Evolutionary conservation across 345 rosid species (phyloP).

Genomic region (Eucalyptus rudis): DNA sequence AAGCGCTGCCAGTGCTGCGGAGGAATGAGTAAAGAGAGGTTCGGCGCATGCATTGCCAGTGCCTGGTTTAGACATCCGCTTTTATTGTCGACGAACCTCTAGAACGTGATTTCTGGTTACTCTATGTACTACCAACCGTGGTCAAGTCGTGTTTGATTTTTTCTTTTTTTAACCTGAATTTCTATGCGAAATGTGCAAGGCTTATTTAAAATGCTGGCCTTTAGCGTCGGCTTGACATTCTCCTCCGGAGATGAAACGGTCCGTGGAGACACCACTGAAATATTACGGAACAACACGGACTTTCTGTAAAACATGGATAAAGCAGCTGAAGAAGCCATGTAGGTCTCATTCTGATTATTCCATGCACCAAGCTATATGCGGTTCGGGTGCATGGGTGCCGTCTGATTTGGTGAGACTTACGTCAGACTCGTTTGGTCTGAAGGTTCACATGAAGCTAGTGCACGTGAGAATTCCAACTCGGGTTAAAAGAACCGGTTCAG

Average conservation of each 20-base stretch:
- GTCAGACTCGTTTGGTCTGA: not conserved
- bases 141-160: not conserved
- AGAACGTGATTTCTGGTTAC: not conserved
- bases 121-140: not conserved
- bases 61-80: not conserved
- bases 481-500: not conserved
- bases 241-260: not conserved
- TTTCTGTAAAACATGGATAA: not conserved
- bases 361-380: not conserved
- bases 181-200: not conserved
- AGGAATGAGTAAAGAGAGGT: slow-evolving; percentile 33
- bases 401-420: not conserved
- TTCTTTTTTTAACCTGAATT: not conserved
- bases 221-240: not conserved
- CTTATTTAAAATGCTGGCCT: not conserved
- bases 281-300: not conserved
- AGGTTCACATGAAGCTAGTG: not conserved
- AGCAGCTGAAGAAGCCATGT: not conserved
- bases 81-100: not conserved
- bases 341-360: not conserved
- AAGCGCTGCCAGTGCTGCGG: slow-evolving; percentile 90
- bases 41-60: not conserved
- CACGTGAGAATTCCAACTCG: not conserved
- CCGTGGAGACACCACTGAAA: not conserved
- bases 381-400: not conserved